A percentile compares a stretch with the other conserved stretches of the same genome.
These are phyloP conservation scores for Rhynchosporium graminicola DNA, from an alignment of 2,329 filamentous ascomycete genomes.

Conservation along the genomic window DNA sequence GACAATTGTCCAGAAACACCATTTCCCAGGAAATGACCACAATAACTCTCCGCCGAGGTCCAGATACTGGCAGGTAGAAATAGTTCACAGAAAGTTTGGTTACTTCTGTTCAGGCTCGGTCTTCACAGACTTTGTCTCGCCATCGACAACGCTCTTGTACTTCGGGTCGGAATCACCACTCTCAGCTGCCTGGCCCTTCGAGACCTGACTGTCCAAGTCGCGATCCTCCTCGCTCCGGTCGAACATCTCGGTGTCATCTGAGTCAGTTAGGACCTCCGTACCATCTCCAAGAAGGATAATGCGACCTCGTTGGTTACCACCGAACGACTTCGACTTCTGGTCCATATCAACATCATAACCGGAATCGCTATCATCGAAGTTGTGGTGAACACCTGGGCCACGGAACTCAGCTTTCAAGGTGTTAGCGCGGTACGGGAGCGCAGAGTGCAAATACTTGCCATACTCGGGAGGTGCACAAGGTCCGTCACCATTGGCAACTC, in stretches of 20 bases:
- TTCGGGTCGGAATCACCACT: constrained; percentile 27
- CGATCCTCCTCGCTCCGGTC: constrained; percentile 85
- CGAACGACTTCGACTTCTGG: constrained; percentile 62
- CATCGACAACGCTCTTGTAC: constrained; percentile 29
- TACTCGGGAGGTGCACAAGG: constrained; percentile 99
- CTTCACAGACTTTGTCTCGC: constrained; percentile 24
- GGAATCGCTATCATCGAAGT: constrained; percentile 77
- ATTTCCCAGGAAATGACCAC: constrained; percentile 18
- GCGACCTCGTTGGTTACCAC: constrained; percentile 72
- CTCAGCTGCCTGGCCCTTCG: constrained; percentile 53
- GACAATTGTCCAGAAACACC: constrained; percentile 32
- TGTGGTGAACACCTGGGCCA: constrained; percentile 78
- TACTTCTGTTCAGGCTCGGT: constrained; percentile 25
- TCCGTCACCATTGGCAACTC: constrained; percentile 94
- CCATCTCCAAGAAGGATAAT: constrained; percentile 96
- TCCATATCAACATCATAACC: constrained; percentile 76
- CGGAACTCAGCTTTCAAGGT: constrained; percentile 72
- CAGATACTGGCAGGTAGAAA: constrained; percentile 6
- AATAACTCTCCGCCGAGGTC: constrained; percentile 4
- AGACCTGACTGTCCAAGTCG: constrained; percentile 81
- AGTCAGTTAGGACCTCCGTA: constrained; percentile 86
- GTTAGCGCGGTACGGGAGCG: constrained; percentile 32
- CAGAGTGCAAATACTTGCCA: constrained; percentile 58
- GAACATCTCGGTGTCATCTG: constrained; percentile 91
- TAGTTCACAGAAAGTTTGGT: constrained; percentile 9